A percentile compares a stretch with the other conserved stretches of the same genome.
These are phyloP conservation scores for Fusarium ambrosium DNA, from an alignment of 2,329 filamentous ascomycete genomes.

Conservation along the genomic window DNA sequence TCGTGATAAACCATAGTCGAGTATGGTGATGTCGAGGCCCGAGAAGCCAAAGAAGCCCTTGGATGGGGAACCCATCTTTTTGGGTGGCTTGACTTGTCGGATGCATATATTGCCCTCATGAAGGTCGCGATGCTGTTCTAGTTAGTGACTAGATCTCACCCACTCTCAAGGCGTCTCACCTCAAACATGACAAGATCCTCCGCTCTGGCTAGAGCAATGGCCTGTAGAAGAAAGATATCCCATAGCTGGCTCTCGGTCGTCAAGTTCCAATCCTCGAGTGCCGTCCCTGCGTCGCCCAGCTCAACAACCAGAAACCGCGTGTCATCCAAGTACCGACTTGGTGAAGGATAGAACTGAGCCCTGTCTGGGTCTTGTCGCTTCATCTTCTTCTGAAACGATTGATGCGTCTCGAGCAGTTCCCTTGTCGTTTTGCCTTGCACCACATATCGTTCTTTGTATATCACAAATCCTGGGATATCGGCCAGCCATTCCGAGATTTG, in stretches of 20 bases:
- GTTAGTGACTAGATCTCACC: constrained; percentile 15
- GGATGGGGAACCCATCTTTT: constrained; percentile 48
- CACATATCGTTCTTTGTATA: constrained; percentile 75
- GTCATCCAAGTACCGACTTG: constrained; percentile 69
- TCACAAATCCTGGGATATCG: constrained; percentile 74
- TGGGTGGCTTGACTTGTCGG: constrained; percentile 56
- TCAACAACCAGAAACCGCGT: constrained; percentile 74
- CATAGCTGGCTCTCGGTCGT: constrained; percentile 66
- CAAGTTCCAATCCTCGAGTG: constrained; percentile 71
- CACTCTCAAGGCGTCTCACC: constrained; percentile 53
- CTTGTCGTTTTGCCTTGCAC: constrained; percentile 68
- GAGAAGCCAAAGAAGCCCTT: constrained; percentile 67
- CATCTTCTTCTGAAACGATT: constrained; percentile 66
- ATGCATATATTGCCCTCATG: constrained; percentile 76
- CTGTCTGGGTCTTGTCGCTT: constrained; percentile 69
- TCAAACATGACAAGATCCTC: constrained; percentile 72
- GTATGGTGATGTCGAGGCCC: constrained; percentile 72
- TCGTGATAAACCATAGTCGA: constrained; percentile 75
- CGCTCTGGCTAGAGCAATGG: constrained; percentile 71
- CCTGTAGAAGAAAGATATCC: constrained; percentile 73
- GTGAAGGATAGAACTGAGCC: constrained; percentile 73
- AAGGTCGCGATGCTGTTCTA: constrained; percentile 70
- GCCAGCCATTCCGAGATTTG: constrained; percentile 74
- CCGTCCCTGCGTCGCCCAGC: constrained; percentile 72
- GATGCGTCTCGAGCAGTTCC: constrained; percentile 70